These are phyloP conservation scores for Punica granatum DNA, from an alignment of 345 rosid genomes.

Conservation along the genomic window DNA sequence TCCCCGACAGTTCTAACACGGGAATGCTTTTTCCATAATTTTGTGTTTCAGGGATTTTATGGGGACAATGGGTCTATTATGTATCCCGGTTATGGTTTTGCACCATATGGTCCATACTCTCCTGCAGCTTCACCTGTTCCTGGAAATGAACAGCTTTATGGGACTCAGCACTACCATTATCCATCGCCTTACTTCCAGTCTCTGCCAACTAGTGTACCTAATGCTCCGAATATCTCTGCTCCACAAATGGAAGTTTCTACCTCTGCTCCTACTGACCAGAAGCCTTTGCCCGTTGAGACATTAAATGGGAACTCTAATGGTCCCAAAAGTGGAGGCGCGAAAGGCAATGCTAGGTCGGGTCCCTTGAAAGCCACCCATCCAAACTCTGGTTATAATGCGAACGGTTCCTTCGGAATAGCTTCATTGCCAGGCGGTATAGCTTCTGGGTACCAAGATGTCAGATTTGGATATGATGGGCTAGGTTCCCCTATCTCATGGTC, in stretches of 20 bases:
- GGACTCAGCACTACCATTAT: constrained; percentile 87
- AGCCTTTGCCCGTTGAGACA: constrained; percentile 48
- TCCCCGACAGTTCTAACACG: neutral
- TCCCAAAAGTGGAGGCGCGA: constrained; percentile 31
- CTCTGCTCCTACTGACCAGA: constrained; percentile 48
- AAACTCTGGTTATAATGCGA: constrained; percentile 27
- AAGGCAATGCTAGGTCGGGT: constrained; percentile 51
- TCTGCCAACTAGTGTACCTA: constrained; percentile 41
- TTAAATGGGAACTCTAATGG: constrained; percentile 39
- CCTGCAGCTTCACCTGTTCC: constrained; percentile 80
- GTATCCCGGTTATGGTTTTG: constrained; percentile 65
- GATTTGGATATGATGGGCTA: constrained; percentile 50
- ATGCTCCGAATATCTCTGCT: constrained; percentile 38
- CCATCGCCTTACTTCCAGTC: constrained; percentile 66
- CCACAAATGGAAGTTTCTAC: constrained; percentile 45
- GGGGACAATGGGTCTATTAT: constrained; percentile 74
- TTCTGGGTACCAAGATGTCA: constrained; percentile 62
- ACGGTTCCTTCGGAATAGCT: constrained; percentile 48
- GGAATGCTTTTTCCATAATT: neutral
- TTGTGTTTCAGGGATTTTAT: constrained; percentile 48
- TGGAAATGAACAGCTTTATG: constrained; percentile 78
- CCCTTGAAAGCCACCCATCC: constrained; percentile 46
- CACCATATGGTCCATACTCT: constrained; percentile 72
- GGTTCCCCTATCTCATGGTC: constrained; percentile 39
- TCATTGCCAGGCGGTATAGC: constrained; percentile 37